Base-by-base conservation (phyloP, 805 yeast genomes). In the Tetrapisispora phaffii region DNA sequence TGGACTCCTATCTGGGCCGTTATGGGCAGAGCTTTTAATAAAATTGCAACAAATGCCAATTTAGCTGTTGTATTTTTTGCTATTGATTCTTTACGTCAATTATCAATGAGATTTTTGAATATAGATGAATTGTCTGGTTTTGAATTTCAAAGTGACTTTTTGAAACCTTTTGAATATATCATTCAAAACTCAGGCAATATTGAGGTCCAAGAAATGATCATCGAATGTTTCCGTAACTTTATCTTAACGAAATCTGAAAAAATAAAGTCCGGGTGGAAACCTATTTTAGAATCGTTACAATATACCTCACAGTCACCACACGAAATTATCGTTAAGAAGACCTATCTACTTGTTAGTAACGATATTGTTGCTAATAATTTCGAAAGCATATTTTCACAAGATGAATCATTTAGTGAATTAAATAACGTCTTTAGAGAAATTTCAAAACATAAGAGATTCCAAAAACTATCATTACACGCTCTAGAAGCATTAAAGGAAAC, bases 1-100 rank as follows among this genome's bases (percentile, higher is more conserved):
- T 93, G 98, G 97, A 79, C 95, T 6, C 90, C 86, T 44, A 72
- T 93, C 47, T 93, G 99, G 99, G 77, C 84, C 15, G 83, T 85
- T 9, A 85, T 93, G 85, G 96, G 95, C 15, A 85, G 77, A 47
- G 85, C 85, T 36, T 93, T 93, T 68, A 85, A 86, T 52, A 76
- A 72, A 40, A 89, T 88, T 51, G 95, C 95, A 2, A 80, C 94
- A 47, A 84, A 85, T 59, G 66, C 77, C 34, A 90, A 89, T 57
- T 68, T 74, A 26, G 79, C 80, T 1, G 83, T 93, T 49, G 88
- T 84, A 1, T 79, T 84, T 55, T 89, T 93, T 67, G 97, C 98
- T 0, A 70, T 94, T 45, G 97, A 93, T 60, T 89, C 97, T 0
- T 73, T 93, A 53, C 78, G 97, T 56, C 99, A 93, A 65, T 71